Percentiles rank a stretch among this genome's conserved stretches.
Evolutionary conservation across 2,329 filamentous ascomycete species (phyloP).

Genomic region (Xylaria sp.): DNA sequence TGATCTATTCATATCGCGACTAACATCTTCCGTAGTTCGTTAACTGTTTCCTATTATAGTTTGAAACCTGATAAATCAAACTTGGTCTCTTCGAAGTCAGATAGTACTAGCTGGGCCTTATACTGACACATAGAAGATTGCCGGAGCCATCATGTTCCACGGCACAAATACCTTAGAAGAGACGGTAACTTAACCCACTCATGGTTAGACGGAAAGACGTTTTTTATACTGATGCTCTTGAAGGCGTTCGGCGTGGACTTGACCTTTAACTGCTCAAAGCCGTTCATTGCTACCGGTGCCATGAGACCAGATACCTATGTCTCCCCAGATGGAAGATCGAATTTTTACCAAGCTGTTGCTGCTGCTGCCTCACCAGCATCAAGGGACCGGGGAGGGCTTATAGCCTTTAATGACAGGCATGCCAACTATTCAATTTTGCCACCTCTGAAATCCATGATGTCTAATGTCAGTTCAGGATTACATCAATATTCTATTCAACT

Average conservation of each 20-base stretch:
- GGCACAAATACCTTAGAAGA: conserved; percentile 63
- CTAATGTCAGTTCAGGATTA: conserved; percentile 42
- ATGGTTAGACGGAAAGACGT: not conserved
- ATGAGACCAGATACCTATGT: conserved; percentile 59
- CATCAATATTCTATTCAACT: conserved; percentile 54
- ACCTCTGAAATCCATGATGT: not conserved
- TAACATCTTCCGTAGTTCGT: too few relatives aligned
- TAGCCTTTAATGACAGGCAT: conserved; percentile 51
- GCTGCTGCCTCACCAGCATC: conserved; percentile 48
- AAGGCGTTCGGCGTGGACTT: conserved; percentile 55
- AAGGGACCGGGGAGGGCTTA: conserved; percentile 49
- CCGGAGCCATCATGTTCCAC: conserved; percentile 35
- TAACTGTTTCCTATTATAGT: too few relatives aligned
- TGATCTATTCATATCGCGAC: too few relatives aligned
- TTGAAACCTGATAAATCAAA: too few relatives aligned
- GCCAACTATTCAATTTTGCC: not conserved
- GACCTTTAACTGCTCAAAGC: conserved; percentile 55
- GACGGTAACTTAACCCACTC: conserved; percentile 35
- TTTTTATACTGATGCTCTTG: not conserved
- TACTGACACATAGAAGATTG: not conserved
- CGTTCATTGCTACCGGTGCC: conserved; percentile 54
- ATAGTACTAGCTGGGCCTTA: too few relatives aligned
- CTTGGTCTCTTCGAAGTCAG: too few relatives aligned
- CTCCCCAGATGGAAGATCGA: conserved; percentile 56
- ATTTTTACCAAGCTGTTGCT: conserved; percentile 55